Conservation (phyloP, 371 early-diverging fungal species). For the Mucor saturninus region DNA sequence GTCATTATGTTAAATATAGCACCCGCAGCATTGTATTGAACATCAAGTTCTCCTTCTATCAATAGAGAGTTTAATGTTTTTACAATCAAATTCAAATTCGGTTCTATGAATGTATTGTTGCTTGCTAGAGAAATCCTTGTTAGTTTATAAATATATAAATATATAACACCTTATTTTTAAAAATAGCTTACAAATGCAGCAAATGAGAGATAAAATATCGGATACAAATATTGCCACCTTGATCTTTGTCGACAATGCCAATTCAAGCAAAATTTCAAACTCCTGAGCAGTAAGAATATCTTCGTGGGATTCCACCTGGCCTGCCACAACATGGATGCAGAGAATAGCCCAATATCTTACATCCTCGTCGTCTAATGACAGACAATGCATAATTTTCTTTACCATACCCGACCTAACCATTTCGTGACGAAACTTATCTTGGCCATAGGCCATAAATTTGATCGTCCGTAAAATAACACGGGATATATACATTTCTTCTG, state of each 20-base stretch:
- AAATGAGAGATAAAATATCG: conserved; percentile 50
- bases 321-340: conserved; percentile 57
- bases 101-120: conserved; percentile 27
- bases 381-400: conserved; percentile 62
- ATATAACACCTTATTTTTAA: background rate
- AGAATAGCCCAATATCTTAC: conserved; percentile 77
- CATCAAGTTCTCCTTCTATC: conserved; percentile 41
- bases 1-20: conserved; percentile 54
- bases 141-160: background rate
- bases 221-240: conserved; percentile 46
- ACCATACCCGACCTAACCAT: conserved; percentile 67
- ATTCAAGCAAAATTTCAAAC: conserved; percentile 42
- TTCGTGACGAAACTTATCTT: conserved; percentile 55
- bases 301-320: conserved; percentile 49
- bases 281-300: conserved; percentile 47
- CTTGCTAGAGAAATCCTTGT: conserved; percentile 12
- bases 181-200: conserved; percentile 42
- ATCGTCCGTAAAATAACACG: conserved; percentile 72
- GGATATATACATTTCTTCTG: conserved; percentile 73
- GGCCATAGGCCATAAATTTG: conserved; percentile 71
- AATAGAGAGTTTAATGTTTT: conserved; percentile 39
- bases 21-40: conserved; percentile 52
- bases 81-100: conserved; percentile 28
- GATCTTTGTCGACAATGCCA: conserved; percentile 40
- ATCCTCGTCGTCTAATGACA: conserved; percentile 77